Conservation (phyloP, 768 basidiomycete species). For the Saitozyma podzolica region DNA sequence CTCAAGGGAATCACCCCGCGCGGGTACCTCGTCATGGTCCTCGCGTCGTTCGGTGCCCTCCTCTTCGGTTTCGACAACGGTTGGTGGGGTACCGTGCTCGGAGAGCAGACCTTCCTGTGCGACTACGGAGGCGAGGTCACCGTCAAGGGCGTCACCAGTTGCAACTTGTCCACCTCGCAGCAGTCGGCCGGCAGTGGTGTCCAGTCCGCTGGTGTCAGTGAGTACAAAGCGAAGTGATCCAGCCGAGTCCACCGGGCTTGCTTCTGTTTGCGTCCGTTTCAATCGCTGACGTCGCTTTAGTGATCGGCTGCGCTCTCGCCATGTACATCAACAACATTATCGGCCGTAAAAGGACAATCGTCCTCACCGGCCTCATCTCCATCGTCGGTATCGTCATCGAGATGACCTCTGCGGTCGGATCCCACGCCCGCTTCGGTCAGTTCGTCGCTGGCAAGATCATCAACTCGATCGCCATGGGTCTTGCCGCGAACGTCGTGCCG, state of each 20-base stretch:
- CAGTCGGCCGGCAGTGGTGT: slow-evolving; percentile 19
- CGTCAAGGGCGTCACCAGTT: background rate
- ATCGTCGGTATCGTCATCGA: slow-evolving; percentile 30
- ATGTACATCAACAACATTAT: slow-evolving; percentile 15
- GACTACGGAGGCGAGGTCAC: slow-evolving; percentile 22
- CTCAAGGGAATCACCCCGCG: too few relatives aligned
- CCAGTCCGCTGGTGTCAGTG: slow-evolving; percentile 21
- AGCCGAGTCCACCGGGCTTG: too few relatives aligned
- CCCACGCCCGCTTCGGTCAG: slow-evolving; percentile 24
- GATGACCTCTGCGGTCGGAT: slow-evolving; percentile 16
- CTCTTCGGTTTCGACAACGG: slow-evolving; percentile 19
- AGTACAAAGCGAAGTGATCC: background rate
- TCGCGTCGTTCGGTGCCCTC: too few relatives aligned
- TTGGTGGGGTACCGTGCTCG: slow-evolving; percentile 38
- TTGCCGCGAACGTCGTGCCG: slow-evolving; percentile 27
- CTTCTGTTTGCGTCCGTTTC: background rate
- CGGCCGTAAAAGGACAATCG: slow-evolving; percentile 19
- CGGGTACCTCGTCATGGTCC: too few relatives aligned
- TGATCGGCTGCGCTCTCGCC: slow-evolving; percentile 25
- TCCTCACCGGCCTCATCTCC: slow-evolving; percentile 18
- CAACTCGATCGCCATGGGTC: slow-evolving; percentile 25
- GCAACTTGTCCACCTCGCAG: slow-evolving; percentile 20
- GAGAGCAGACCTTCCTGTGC: slow-evolving; percentile 17
- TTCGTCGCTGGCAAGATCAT: slow-evolving; percentile 39
- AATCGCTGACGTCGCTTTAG: background rate